phyloP scores from a whole-genome alignment of 345 rosid species.

The Camelina sativa region DNA sequence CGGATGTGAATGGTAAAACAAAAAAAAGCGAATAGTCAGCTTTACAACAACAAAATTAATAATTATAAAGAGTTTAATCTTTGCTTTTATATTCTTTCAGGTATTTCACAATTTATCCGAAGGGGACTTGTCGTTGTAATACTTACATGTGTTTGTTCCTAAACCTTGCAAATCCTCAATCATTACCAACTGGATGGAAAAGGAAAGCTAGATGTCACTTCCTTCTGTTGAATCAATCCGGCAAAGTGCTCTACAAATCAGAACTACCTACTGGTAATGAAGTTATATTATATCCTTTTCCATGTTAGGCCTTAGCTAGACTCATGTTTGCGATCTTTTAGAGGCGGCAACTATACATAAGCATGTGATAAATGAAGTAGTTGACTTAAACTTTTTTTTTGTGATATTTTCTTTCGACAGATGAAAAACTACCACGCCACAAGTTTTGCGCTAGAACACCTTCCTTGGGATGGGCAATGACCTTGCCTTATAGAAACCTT shows the following conservation, averaged over 20 bases:
- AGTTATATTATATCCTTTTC: too few species aligned
- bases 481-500: not conserved
- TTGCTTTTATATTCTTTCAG: not conserved
- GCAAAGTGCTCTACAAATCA: not conserved
- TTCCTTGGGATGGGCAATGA: not conserved
- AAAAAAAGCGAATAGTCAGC: too few species aligned
- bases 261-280: too few species aligned
- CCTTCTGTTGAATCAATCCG: not conserved
- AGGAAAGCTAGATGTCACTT: not conserved
- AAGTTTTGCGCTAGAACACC: too few species aligned
- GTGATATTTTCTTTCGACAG: not conserved
- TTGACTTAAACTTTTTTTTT: not conserved
- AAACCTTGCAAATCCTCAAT: not conserved
- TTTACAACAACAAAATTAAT: too few species aligned
- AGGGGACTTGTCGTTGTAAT: not conserved
- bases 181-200: not conserved
- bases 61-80: not conserved
- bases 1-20: not conserved
- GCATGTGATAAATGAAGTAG: not conserved
- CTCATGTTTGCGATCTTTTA: not conserved
- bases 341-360: not conserved
- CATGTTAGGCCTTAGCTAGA: too few species aligned
- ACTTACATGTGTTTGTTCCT: not conserved
- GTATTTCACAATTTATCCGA: not conserved
- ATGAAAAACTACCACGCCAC: too few species aligned